Evolutionary conservation across 164 flowering plant genomes (phyloP).

Genomic region (Vitis labrusca): DNA sequence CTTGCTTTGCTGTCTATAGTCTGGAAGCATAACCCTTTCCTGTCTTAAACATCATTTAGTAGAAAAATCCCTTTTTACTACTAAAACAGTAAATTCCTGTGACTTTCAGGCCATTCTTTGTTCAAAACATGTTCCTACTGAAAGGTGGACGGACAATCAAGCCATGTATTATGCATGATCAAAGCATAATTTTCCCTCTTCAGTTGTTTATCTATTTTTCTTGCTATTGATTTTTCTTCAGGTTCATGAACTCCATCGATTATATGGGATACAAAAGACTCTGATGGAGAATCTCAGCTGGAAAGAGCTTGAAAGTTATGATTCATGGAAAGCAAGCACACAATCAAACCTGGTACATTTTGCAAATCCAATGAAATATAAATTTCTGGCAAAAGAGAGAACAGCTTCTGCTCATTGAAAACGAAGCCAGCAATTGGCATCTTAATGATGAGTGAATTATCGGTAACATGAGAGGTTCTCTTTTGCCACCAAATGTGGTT

Average conservation of each 20-base stretch:
- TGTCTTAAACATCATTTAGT: too few species aligned
- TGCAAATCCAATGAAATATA: slow-evolving; percentile 7
- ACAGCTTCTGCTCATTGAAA: slow-evolving; percentile 17
- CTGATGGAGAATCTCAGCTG: slow-evolving; percentile 35
- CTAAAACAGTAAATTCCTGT: too few species aligned
- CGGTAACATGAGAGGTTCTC: too few species aligned
- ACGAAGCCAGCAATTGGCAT: background rate
- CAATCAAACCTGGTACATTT: slow-evolving; percentile 11
- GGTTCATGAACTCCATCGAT: slow-evolving; percentile 56
- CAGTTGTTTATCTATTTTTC: background rate
- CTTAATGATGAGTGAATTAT: too few species aligned
- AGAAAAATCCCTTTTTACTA: too few species aligned
- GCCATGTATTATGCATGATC: background rate
- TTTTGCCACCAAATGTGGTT: too few species aligned
- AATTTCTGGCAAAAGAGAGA: slow-evolving; percentile 5
- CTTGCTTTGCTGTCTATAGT: too few species aligned
- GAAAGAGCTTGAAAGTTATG: slow-evolving; percentile 19
- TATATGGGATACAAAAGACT: slow-evolving; percentile 35
- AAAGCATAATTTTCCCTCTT: background rate
- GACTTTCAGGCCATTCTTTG: too few species aligned
- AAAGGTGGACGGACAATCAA: too few species aligned
- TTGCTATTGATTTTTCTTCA: slow-evolving; percentile 10
- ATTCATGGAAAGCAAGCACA: slow-evolving; percentile 11
- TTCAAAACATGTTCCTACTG: too few species aligned
- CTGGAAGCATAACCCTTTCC: too few species aligned